Percentiles rank a stretch among this genome's conserved stretches.
Evolutionary conservation across 768 basidiomycete species (phyloP).

Genomic region (Mycena floridula): DNA sequence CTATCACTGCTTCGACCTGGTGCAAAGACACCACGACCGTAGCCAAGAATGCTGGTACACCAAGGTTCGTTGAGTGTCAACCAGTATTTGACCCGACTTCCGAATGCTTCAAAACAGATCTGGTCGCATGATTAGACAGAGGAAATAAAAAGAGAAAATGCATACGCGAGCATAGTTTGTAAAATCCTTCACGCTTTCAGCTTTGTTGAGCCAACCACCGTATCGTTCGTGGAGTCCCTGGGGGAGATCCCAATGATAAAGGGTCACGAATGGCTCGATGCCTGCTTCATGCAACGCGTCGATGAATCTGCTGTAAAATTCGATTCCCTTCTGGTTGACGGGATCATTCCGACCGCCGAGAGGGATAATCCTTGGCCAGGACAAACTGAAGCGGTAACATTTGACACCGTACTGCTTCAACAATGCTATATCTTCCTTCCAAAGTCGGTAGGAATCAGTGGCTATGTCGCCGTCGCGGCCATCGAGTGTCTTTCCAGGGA

Average conservation of each 20-base stretch:
- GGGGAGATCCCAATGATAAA: constrained; percentile 80
- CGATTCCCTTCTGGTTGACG: constrained; percentile 62
- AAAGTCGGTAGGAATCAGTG: constrained; percentile 64
- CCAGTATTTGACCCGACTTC: constrained; percentile 75
- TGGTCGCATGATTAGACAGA: constrained; percentile 14
- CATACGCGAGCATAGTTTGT: constrained; percentile 49
- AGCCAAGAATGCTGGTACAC: constrained; percentile 66
- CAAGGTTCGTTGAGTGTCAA: constrained; percentile 77
- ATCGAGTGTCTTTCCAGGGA: constrained; percentile 64
- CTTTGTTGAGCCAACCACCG: constrained; percentile 70
- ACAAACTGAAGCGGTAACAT: constrained; percentile 70
- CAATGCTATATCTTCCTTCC: constrained; percentile 61
- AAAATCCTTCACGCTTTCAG: constrained; percentile 64
- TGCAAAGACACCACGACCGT: constrained; percentile 65
- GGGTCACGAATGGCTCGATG: constrained; percentile 67
- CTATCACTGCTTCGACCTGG: constrained; percentile 67
- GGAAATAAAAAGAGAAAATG: constrained; percentile 11
- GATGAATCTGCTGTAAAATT: constrained; percentile 66
- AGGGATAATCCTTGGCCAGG: constrained; percentile 75
- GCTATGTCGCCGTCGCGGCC: constrained; percentile 64
- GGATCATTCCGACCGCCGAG: constrained; percentile 69
- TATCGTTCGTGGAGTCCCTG: constrained; percentile 70
- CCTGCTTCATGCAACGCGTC: constrained; percentile 57
- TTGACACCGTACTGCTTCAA: constrained; percentile 61
- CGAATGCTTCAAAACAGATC: constrained; percentile 72